A percentile compares a stretch with the other conserved stretches of the same genome.
These are phyloP conservation scores for sunflower (Helianthus annuus) DNA, from an alignment of 129 eudicot species.

Conservation along the genomic window HanXRQr2.0-SUNRISE NC_035438.2:8000957-8001456, in stretches of 20 bases:
- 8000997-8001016: no score
- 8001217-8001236: constrained; percentile 27
- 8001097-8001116: not conserved
- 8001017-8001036: no score
- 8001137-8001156: constrained; percentile 1
- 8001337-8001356: constrained; percentile 20
- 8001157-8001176: constrained; percentile 16
- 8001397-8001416: not conserved
- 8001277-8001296: constrained; percentile 19
- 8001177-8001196: constrained; percentile 26
- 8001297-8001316: constrained; percentile 32
- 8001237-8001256: constrained; percentile 22
- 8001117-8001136: not conserved
- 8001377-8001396: not conserved
- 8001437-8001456: constrained; percentile 18
- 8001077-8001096: not conserved
- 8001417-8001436: not conserved
- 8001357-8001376: constrained; percentile 28
- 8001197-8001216: constrained; percentile 25
- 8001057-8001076: no score
- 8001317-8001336: constrained; percentile 27
- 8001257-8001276: constrained; percentile 24
- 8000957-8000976: no score
- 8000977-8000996: no score
- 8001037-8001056: no score